A percentile compares a stretch with the other conserved stretches of the same genome.
phyloP scores from a whole-genome alignment of 345 rosid genomes.

The Eucalyptus cloeziana region DNA sequence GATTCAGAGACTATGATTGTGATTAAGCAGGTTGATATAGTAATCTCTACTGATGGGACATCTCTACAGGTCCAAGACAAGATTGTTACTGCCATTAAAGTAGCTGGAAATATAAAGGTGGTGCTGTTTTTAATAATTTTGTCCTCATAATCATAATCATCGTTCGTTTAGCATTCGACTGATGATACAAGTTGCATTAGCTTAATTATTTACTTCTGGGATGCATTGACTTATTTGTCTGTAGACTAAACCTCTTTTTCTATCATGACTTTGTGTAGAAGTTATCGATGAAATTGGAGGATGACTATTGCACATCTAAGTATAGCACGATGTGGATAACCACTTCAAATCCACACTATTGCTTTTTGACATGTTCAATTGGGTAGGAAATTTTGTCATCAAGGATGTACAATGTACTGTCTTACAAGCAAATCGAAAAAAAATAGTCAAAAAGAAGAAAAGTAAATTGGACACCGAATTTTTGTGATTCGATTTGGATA shows the following conservation, averaged over 20 bases:
- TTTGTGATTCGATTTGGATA: accelerated
- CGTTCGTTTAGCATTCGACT: background rate
- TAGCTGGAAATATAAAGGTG: background rate
- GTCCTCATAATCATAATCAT: background rate
- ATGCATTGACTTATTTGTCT: background rate
- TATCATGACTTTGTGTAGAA: background rate
- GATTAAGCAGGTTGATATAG: background rate
- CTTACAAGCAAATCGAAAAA: no score
- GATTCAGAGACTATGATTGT: background rate
- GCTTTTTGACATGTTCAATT: background rate
- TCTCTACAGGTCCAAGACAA: background rate
- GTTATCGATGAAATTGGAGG: background rate
- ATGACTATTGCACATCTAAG: background rate
- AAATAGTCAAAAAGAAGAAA: no score
- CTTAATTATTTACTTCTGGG: background rate
- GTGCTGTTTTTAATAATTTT: background rate
- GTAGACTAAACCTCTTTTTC: background rate
- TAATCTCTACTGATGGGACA: background rate
- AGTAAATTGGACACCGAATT: accelerated
- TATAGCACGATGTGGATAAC: background rate
- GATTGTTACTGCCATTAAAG: background rate
- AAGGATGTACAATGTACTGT: background rate
- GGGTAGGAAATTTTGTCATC: background rate
- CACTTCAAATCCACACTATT: background rate
- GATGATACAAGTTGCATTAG: background rate